Base-by-base conservation (phyloP, 257 asterid species). In the Nicotiana knightiana region DNA sequence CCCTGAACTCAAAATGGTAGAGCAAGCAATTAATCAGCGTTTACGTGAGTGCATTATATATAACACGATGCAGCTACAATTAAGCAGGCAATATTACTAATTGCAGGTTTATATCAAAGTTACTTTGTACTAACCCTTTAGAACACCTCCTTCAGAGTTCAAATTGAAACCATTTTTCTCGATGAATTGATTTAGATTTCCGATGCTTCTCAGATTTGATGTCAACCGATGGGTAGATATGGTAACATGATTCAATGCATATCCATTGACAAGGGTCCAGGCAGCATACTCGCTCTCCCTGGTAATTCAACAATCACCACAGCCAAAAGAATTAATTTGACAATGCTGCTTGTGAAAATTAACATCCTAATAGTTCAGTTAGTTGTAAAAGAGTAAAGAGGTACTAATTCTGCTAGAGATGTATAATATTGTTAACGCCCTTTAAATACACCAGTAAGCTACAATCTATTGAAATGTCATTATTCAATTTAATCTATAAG, bases 221-320 rank as follows among this genome's bases (percentile, higher is more conserved):
- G 87, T 89, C 85, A 96, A 93, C 66, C 87, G 93, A 83, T 96
- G 99, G 68, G 91, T 86, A 79, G 99, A 92, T 86, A 96, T 90
- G 8, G 98, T 93, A 61, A 91, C 95, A 75, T 96, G 98, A 85
- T 96, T 96, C 79, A 93, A 39, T 1, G 97, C 85, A 78, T 94
- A 96, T 59, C 99, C 99, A 81, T 96, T 94, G 32, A 96, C 98
- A 73, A 96, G 93, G 73, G 98, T 92, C 99, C 99, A 96, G 58
- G 98, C 98, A 32, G 98, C 99, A 88, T 94, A 94, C 84, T 96
- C 98, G 83, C 98, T 96, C 88, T 96, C 99, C 93, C 99, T 96
- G 87, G 53, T 84, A 75, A 84, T 64, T 82, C 82, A 83, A 65
- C 67, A 53, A 79, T 81, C 80, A 64, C 32, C 82, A 77, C 18